Evolutionary conservation across 2,329 filamentous ascomycete genomes (phyloP).

Genomic region (Penicillium sp.): DNA sequence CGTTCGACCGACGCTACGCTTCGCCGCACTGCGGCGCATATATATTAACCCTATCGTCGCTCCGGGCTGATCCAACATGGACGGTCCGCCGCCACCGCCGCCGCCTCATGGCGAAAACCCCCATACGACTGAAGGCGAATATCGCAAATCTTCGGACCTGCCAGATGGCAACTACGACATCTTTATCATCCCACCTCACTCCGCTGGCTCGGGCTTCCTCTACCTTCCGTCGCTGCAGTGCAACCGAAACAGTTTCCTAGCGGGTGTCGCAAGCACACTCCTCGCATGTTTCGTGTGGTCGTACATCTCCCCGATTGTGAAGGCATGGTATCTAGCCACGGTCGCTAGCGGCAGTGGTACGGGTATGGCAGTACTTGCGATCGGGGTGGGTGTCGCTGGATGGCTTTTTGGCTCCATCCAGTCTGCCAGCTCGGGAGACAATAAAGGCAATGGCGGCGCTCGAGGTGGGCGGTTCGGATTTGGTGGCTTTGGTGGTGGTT

Average conservation of each 20-base stretch:
- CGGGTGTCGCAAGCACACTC: constrained; percentile 77
- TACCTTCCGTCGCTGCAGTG: constrained; percentile 89
- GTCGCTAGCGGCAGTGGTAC: constrained; percentile 71
- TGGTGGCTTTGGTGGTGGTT: constrained; percentile 21
- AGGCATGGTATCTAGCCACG: constrained; percentile 70
- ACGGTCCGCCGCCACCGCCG: constrained; percentile 67
- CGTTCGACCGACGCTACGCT: neutral
- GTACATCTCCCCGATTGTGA: constrained; percentile 70
- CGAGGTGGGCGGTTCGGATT: constrained; percentile 26
- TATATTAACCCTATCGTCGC: constrained; percentile 3
- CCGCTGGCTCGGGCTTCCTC: constrained; percentile 82
- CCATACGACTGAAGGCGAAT: constrained; percentile 59
- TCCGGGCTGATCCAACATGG: constrained; percentile 28
- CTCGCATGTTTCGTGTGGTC: constrained; percentile 71
- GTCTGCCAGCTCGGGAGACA: constrained; percentile 39
- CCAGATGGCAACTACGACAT: constrained; percentile 94
- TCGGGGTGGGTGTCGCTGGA: constrained; percentile 72
- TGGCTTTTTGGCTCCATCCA: constrained; percentile 74
- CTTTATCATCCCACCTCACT: constrained; percentile 92
- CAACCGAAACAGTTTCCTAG: constrained; percentile 86
- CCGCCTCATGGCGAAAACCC: constrained; percentile 82
- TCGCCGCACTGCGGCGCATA: constrained; percentile 7
- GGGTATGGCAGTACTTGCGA: constrained; percentile 69
- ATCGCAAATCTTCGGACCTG: constrained; percentile 57
- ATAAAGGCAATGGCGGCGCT: constrained; percentile 31